These are phyloP conservation scores for Trichophyton simii DNA, from an alignment of 2,329 filamentous ascomycete species.

Conservation along the genomic window DNA sequence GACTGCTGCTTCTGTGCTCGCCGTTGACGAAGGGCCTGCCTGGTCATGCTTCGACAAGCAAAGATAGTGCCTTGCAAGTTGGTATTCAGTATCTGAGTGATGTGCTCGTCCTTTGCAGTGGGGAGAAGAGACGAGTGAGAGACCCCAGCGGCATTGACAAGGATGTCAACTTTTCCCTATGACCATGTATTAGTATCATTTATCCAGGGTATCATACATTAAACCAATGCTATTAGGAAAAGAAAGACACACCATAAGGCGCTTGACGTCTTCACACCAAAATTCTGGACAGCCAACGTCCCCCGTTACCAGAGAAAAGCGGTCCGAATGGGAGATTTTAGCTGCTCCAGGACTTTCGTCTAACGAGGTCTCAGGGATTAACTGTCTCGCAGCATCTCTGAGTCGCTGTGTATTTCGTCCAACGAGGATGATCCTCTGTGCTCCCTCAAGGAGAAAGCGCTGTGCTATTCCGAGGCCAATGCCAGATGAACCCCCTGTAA, in stretches of 20 bases:
- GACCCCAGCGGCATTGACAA: slow-evolving; percentile 72
- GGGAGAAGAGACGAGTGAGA: slow-evolving; percentile 54
- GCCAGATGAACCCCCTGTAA: slow-evolving; percentile 59
- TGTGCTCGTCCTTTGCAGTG: slow-evolving; percentile 37
- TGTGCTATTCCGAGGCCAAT: slow-evolving; percentile 57
- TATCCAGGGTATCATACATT: not conserved
- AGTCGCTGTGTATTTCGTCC: slow-evolving; percentile 44
- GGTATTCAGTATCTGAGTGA: slow-evolving; percentile 50
- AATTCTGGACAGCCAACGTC: slow-evolving; percentile 22
- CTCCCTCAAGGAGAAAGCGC: slow-evolving; percentile 52
- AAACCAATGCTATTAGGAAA: not conserved
- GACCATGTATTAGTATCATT: not conserved
- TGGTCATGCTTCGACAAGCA: slow-evolving; percentile 28
- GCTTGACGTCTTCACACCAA: slow-evolving; percentile 25
- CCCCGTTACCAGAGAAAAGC: slow-evolving; percentile 20
- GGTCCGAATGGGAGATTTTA: slow-evolving; percentile 5
- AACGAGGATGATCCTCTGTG: slow-evolving; percentile 45
- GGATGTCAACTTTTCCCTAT: slow-evolving; percentile 39
- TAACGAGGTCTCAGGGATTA: slow-evolving; percentile 8
- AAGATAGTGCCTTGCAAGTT: slow-evolving; percentile 48
- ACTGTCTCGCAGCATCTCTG: slow-evolving; percentile 23
- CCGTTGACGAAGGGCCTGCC: slow-evolving; percentile 22
- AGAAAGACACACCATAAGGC: slow-evolving; percentile 23
- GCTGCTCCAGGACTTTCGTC: slow-evolving; percentile 7
- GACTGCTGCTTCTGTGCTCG: slow-evolving; percentile 17